Percentiles rank a stretch among this genome's conserved stretches.
Conservation (phyloP, 2,329 filamentous ascomycete species). For the Neopestalotiopsis clavispora region DNA sequence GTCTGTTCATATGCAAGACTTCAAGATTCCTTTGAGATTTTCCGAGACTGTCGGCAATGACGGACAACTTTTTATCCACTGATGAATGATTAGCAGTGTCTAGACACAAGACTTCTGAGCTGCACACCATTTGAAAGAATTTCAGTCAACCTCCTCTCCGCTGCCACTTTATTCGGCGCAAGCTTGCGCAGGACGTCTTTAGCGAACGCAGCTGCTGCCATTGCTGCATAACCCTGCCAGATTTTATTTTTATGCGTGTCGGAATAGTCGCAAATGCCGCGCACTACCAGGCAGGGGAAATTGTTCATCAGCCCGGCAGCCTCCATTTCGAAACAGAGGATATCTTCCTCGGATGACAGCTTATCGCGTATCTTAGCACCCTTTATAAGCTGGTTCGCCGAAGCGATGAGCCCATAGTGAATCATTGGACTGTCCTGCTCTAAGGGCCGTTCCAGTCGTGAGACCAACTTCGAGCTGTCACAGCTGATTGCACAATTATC, state of each 20-base stretch:
- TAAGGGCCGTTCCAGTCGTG: background rate
- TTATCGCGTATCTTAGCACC: too few relatives aligned
- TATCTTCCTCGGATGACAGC: too few relatives aligned
- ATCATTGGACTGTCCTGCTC: slow-evolving; percentile 30
- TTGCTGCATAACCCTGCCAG: slow-evolving; percentile 33
- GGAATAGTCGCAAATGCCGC: slow-evolving; percentile 36
- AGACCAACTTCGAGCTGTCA: too few relatives aligned
- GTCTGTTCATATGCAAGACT: too few relatives aligned
- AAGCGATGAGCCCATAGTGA: slow-evolving; percentile 42
- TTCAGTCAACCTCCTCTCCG: background rate
- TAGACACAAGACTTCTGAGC: fast-evolving
- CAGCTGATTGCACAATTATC: slow-evolving; percentile 27
- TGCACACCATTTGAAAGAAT: slow-evolving; percentile 15
- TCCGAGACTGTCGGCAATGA: too few relatives aligned
- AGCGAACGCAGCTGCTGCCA: slow-evolving; percentile 31
- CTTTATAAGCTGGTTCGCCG: slow-evolving; percentile 37
- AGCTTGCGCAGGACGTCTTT: slow-evolving; percentile 24
- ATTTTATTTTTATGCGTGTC: slow-evolving; percentile 32
- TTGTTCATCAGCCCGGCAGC: slow-evolving; percentile 35
- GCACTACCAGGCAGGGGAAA: slow-evolving; percentile 16
- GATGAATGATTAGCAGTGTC: background rate
- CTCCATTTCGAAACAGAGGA: slow-evolving; percentile 38
- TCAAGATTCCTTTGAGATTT: too few relatives aligned
- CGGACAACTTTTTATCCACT: background rate
- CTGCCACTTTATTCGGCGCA: slow-evolving; percentile 18